Evolutionary conservation across 345 rosid genomes (phyloP), one percentile per base, ranked within the genome.

Genomic region (Combretum micranthum): DNA sequence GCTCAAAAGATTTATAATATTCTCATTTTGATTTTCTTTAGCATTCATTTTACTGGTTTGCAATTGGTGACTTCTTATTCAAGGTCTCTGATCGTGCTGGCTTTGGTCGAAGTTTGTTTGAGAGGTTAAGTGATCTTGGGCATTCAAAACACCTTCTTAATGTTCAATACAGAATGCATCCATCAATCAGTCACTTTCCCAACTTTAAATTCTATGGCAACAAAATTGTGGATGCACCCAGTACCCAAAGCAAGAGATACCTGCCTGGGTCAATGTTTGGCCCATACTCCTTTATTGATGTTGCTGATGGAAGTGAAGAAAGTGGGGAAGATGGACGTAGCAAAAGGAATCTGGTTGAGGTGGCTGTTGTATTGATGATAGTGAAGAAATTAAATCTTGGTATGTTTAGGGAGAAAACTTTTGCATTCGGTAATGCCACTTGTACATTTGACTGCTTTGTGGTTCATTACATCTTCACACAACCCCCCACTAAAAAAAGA

Each of bases 121-220:
- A n/a, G n/a, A n/a, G n/a, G n/a, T n/a, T n/a, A n/a, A n/a, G n/a
- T n/a, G n/a, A n/a, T n/a, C n/a, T n/a, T n/a, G n/a, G n/a, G n/a
- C n/a, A n/a, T n/a, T n/a, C n/a, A 3, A 84, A 75, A 47, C 85
- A 84, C 39, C 75, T 80, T 22, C 59, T 88, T 8, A 60, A 77
- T 54, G 72, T 72, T 37, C 96, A 85, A 61, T 83, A 85, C 63
- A 67, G 96, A 20, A 88, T 88, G 96, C 96, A 88, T 73, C 96
- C 93, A 8, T 66, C 75, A 0, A 85, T 88, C 17, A 81, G 90
- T 61, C 48, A 3, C 52, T 85, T 88, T 44, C 93, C 96, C 0
- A 88, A 71, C 57, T 57, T 44, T 43, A 62, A 61, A 6, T 83
- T 88, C 62, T 85, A 88, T n/a, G 11, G 2, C 44, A 73, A 62